Evolutionary conservation across 2,329 filamentous ascomycete genomes (phyloP).

Genomic region (Penicillium vulpinum): DNA sequence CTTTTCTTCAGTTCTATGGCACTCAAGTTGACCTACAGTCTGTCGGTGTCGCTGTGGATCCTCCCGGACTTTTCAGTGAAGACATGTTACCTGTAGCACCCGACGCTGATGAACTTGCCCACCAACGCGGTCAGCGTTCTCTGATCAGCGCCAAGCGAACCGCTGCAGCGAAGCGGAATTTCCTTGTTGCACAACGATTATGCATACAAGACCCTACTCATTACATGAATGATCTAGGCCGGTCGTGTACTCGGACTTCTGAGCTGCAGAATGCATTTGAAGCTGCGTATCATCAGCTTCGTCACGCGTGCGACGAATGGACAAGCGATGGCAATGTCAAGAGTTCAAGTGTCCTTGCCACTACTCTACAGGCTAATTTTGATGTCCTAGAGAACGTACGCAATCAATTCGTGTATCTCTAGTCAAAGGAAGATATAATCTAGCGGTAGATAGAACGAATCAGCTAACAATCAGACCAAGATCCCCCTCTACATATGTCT

Average conservation of each 20-base stretch:
- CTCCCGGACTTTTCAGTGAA: slow-evolving; percentile 45
- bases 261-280: slow-evolving; percentile 51
- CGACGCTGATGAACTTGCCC: slow-evolving; percentile 20
- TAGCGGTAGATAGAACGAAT: neutral
- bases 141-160: slow-evolving; percentile 38
- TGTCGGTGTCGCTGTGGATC: slow-evolving; percentile 53
- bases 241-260: slow-evolving; percentile 49
- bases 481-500: neutral
- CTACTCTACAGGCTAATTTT: slow-evolving; percentile 33
- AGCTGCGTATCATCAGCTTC: slow-evolving; percentile 29
- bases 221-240: slow-evolving; percentile 58
- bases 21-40: slow-evolving; percentile 46
- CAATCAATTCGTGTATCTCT: slow-evolving; percentile 4
- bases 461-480: neutral
- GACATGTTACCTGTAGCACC: slow-evolving; percentile 14
- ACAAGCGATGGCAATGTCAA: slow-evolving; percentile 4
- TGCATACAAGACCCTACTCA: slow-evolving; percentile 62
- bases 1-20: slow-evolving; percentile 53
- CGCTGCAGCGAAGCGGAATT: slow-evolving; percentile 35
- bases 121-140: slow-evolving; percentile 41
- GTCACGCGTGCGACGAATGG: slow-evolving; percentile 27
- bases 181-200: slow-evolving; percentile 41
- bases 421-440: neutral
- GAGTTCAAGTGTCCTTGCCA: slow-evolving; percentile 26
- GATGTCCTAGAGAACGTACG: slow-evolving; percentile 25